Evolutionary conservation across 2,329 filamentous ascomycete species (phyloP).

Genomic region (Paramyrothecium sp.): DNA sequence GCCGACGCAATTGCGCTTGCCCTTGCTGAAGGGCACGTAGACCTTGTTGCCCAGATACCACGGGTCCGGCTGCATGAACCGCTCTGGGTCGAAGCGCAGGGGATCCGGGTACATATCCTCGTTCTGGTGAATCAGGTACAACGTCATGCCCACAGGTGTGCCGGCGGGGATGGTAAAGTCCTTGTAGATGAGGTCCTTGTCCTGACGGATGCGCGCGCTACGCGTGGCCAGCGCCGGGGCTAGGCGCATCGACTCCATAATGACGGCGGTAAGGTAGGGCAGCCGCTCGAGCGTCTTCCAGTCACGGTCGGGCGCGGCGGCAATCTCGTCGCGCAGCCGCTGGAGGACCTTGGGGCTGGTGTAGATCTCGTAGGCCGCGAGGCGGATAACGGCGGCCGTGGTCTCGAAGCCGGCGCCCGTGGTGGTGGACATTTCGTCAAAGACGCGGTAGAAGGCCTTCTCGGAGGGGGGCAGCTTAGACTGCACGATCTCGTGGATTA

Average conservation of each 20-base stretch:
- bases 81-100: background rate
- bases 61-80: background rate
- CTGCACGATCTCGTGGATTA: conserved; percentile 24
- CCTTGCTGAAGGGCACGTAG: background rate
- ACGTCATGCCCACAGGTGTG: background rate
- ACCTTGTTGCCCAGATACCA: background rate
- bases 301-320: background rate
- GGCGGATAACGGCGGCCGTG: conserved; percentile 27
- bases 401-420: conserved; percentile 36
- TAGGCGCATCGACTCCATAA: background rate
- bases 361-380: conserved; percentile 33
- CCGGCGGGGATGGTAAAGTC: background rate
- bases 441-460: conserved; percentile 27
- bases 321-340: conserved; percentile 17
- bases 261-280: background rate
- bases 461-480: conserved; percentile 28
- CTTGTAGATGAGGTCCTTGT: background rate
- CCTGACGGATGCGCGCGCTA: background rate
- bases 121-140: background rate
- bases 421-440: conserved; percentile 26
- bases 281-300: background rate
- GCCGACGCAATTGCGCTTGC: background rate
- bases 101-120: background rate
- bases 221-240: background rate
- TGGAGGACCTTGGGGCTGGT: conserved; percentile 22